phyloP scores from a whole-genome alignment of 2,329 filamentous ascomycete genomes.

The Neonectria magnoliae region DNA sequence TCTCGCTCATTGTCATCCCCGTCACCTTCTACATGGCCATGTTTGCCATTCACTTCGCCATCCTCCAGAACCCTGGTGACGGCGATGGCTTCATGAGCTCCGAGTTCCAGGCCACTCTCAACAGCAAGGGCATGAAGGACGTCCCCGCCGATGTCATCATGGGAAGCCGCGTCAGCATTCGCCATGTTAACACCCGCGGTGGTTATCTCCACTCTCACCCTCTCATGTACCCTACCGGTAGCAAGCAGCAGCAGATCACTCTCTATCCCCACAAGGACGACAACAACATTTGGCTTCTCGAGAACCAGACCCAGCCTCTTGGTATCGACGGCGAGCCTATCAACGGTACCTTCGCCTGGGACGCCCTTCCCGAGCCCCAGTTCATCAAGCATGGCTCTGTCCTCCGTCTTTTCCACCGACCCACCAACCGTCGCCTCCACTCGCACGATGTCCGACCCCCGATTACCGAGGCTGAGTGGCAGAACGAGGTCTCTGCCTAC shows the following conservation, averaged over 20 bases:
- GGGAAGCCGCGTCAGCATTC: slow-evolving; percentile 85
- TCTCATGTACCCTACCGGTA: slow-evolving; percentile 97
- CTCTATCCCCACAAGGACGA: slow-evolving; percentile 99
- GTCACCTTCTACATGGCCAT: slow-evolving; percentile 92
- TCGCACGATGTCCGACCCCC: slow-evolving; percentile 93
- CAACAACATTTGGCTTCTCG: slow-evolving; percentile 93
- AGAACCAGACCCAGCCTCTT: slow-evolving; percentile 95
- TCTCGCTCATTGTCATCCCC: slow-evolving; percentile 92
- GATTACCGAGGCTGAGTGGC: slow-evolving; percentile 89
- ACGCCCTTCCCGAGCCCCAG: slow-evolving; percentile 70
- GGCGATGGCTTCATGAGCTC: slow-evolving; percentile 99
- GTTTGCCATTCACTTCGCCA: slow-evolving; percentile 97
- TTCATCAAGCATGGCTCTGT: slow-evolving; percentile 83
- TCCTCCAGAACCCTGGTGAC: slow-evolving; percentile 92
- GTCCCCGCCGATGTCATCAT: slow-evolving; percentile 91
- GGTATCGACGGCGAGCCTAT: slow-evolving; percentile 79
- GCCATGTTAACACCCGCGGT: slow-evolving; percentile 97
- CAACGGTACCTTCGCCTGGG: slow-evolving; percentile 86
- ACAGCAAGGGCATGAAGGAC: slow-evolving; percentile 96
- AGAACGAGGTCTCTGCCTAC: slow-evolving; percentile 96
- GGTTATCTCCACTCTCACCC: slow-evolving; percentile 97
- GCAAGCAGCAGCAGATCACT: slow-evolving; percentile 98
- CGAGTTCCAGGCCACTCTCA: slow-evolving; percentile 97
- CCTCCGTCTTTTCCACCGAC: slow-evolving; percentile 83
- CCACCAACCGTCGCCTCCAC: slow-evolving; percentile 89